A percentile compares a stretch with the other conserved stretches of the same genome.
phyloP scores from a whole-genome alignment of 164 flowering plant genomes.

The Berberis thunbergii region DNA sequence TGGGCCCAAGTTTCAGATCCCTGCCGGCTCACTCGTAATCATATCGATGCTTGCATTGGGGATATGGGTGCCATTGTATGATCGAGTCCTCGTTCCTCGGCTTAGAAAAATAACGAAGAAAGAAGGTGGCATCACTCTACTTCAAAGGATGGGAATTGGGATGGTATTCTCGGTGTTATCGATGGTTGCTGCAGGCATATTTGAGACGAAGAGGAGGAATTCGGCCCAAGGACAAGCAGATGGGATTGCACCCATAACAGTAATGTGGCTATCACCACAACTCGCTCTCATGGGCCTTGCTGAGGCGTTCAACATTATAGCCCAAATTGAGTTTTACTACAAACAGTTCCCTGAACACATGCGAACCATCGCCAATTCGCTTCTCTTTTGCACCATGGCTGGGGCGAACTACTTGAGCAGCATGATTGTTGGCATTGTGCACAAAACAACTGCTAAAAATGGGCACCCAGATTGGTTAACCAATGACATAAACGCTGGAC shows the following conservation, averaged over 20 bases:
- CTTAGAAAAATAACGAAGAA: slow-evolving; percentile 34
- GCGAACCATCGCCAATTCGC: slow-evolving; percentile 55
- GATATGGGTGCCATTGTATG: slow-evolving; percentile 57
- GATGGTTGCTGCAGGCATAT: slow-evolving; percentile 49
- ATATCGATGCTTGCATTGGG: slow-evolving; percentile 51
- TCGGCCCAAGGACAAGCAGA: slow-evolving; percentile 24
- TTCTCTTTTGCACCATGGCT: slow-evolving; percentile 38
- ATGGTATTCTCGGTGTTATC: slow-evolving; percentile 40
- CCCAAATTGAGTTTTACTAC: slow-evolving; percentile 70
- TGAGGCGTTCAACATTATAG: slow-evolving; percentile 65
- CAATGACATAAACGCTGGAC: slow-evolving; percentile 41
- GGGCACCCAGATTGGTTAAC: slow-evolving; percentile 51
- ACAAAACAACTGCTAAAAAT: slow-evolving; percentile 23
- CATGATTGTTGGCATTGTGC: slow-evolving; percentile 42
- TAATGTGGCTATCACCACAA: slow-evolving; percentile 76
- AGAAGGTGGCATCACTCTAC: slow-evolving; percentile 57
- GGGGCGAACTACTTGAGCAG: slow-evolving; percentile 53
- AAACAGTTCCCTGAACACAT: slow-evolving; percentile 71
- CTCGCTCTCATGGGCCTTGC: slow-evolving; percentile 52
- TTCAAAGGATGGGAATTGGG: slow-evolving; percentile 70
- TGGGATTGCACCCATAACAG: slow-evolving; percentile 26
- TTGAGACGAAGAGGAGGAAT: slow-evolving; percentile 36
- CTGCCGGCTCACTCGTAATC: slow-evolving; percentile 43
- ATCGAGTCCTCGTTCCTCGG: slow-evolving; percentile 44
- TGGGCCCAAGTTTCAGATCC: slow-evolving; percentile 52